Percentiles rank a stretch among this genome's conserved stretches.
phyloP scores from a whole-genome alignment of 2,329 filamentous ascomycete species.

The Periglandula ipomoeae region DNA sequence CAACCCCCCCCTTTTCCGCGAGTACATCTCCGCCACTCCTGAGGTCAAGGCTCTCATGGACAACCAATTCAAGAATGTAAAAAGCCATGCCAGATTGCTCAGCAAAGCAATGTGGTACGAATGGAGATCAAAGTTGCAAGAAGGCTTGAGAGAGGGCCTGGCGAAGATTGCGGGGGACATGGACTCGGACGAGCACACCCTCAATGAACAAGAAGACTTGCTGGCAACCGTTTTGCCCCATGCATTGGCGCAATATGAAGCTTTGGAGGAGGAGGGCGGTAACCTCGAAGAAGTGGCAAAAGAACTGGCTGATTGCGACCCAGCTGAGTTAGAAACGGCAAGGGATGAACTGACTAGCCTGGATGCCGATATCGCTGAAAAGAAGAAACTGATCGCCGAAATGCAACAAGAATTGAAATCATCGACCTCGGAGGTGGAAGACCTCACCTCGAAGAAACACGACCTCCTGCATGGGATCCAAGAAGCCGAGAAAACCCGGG shows the following conservation, averaged over 20 bases:
- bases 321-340: conserved; percentile 65
- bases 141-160: conserved; percentile 73
- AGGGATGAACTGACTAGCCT: conserved; percentile 57
- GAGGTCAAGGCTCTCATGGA: conserved; percentile 85
- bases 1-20: conserved; percentile 82
- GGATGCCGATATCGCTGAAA: conserved; percentile 60
- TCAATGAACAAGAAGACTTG: conserved; percentile 60
- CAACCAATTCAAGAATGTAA: conserved; percentile 95
- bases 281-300: conserved; percentile 62
- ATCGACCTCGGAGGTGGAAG: conserved; percentile 55
- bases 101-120: conserved; percentile 98
- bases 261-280: conserved; percentile 54
- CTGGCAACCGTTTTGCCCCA: conserved; percentile 59
- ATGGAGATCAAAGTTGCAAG: conserved; percentile 84
- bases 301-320: conserved; percentile 71
- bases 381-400: conserved; percentile 56
- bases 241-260: conserved; percentile 50
- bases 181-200: conserved; percentile 57
- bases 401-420: conserved; percentile 58
- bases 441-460: conserved; percentile 56
- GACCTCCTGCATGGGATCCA: conserved; percentile 65
- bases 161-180: conserved; percentile 68
- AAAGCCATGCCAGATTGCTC: conserved; percentile 77
- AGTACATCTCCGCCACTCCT: conserved; percentile 78
- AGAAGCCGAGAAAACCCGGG: conserved; percentile 72